Evolutionary conservation across 1,284 basidiomycete species (phyloP).

Genomic region (Ganoderma lingzhi): DNA sequence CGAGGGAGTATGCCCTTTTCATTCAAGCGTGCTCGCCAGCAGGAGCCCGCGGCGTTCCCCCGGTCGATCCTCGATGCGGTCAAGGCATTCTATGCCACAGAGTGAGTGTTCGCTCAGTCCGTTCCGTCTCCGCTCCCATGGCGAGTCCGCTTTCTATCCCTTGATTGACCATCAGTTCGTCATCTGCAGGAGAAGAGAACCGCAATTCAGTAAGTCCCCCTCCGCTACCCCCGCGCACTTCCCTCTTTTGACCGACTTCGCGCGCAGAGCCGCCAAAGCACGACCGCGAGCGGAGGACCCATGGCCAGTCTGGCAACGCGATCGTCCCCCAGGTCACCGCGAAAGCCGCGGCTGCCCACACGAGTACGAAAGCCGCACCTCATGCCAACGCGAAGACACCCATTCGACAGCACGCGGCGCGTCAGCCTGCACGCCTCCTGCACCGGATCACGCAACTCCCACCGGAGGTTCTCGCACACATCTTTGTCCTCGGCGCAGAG

Average conservation of each 20-base stretch:
- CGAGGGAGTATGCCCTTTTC: conserved; percentile 33
- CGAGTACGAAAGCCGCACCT: conserved; percentile 1
- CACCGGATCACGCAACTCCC: conserved; percentile 66
- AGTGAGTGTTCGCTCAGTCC: conserved; percentile 23
- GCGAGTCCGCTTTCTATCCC: conserved; percentile 3
- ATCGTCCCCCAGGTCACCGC: not conserved
- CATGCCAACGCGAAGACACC: not conserved
- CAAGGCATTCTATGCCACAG: conserved; percentile 32
- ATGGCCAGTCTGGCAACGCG: not conserved
- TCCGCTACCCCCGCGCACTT: not conserved
- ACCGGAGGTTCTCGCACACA: conserved; percentile 64
- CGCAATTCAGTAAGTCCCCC: conserved; percentile 29
- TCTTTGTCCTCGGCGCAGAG: conserved; percentile 67
- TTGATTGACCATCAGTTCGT: conserved; percentile 15
- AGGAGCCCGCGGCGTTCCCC: conserved; percentile 32
- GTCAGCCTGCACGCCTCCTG: conserved; percentile 22
- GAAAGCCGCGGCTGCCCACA: not conserved
- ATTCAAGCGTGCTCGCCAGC: conserved; percentile 34
- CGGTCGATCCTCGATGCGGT: conserved; percentile 34
- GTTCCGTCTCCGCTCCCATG: conserved; percentile 2
- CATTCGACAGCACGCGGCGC: conserved; percentile 19
- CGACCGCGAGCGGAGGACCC: conserved; percentile 22
- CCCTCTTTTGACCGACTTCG: conserved; percentile 15
- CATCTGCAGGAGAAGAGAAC: conserved; percentile 32
- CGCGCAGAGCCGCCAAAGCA: conserved; percentile 32